Evolutionary conservation across 2,329 filamentous ascomycete species (phyloP), one percentile per base, ranked within the genome.

Genomic region (Spiromastix sp.): DNA sequence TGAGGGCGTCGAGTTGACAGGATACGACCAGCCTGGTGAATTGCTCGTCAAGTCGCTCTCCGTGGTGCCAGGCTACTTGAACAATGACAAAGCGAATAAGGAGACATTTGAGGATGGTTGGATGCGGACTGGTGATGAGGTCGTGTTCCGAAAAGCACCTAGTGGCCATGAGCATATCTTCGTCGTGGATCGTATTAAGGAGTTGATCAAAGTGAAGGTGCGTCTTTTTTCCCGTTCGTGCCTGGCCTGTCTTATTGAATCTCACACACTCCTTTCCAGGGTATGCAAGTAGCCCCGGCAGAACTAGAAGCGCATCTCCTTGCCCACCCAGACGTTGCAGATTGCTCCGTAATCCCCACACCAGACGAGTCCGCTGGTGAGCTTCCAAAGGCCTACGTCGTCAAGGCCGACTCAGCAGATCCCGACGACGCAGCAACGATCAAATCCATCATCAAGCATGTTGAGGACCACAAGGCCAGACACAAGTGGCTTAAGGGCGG

Each of bases 81-180:
- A 93, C 61, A 93, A 94, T 51, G 77, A 82, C 29, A 79, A 82
- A 50, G 85, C 87, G 3, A 93, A 79, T 13, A 68, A 72, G 34
- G 85, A 93, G 54, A 91, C 86, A 0, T 95, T 85, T 49, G 67
- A 77, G 2, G 78, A 86, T 44, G 68, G 69, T n/a, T 91, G 85
- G 75, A 76, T 93, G 69, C 74, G 73, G 26, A 94, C 87, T 0
- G 87, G 87, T 4, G 87, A 95, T 48, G 84, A 93, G 54, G 85
- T 81, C 0, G 65, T 89, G 3, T 64, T 93, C 8, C 69, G 71
- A 2, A 70, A 73, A 48, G 66, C 74, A 5, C 69, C 74, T 0
- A 64, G 67, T 2, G 85, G 84, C 2, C 64, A 79, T 44, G 85
- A 94, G 57, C 87, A 95, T 50, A 55, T 94, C 32, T 80, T 85